Evolutionary conservation across 176 grass and related monocot species (phyloP).

Genomic region (Sorghum bicolor): DNA sequence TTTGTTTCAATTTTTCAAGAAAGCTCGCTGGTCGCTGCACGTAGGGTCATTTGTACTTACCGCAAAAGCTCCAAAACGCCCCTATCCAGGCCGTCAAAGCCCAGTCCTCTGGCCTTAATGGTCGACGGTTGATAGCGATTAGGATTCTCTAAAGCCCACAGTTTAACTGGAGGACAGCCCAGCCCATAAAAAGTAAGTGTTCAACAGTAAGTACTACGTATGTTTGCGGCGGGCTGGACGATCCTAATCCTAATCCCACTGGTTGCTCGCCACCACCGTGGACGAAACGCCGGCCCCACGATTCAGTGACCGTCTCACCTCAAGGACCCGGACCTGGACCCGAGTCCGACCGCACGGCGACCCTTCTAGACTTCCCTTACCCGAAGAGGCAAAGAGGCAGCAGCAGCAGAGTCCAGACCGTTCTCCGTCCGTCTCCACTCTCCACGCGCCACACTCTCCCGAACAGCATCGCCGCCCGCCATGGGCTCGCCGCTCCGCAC

Average conservation of each 20-base stretch:
- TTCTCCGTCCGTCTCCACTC: constrained; percentile 20
- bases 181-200: background rate
- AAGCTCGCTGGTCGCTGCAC: too few relatives aligned
- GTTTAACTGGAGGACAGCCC: background rate
- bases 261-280: background rate
- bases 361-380: constrained; percentile 24
- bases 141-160: background rate
- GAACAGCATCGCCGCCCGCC: background rate
- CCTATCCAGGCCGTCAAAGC: too few relatives aligned
- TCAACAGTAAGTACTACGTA: background rate
- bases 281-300: background rate
- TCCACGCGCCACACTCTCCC: background rate
- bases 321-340: background rate
- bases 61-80: too few relatives aligned
- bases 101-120: too few relatives aligned
- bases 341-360: background rate
- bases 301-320: background rate
- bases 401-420: constrained; percentile 29
- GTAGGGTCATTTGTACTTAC: too few relatives aligned
- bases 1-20: too few relatives aligned
- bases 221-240: background rate
- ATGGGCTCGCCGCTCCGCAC: constrained; percentile 7
- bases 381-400: too few relatives aligned
- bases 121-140: too few relatives aligned
- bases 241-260: background rate